Percentiles rank a stretch among this genome's conserved stretches.
phyloP scores from a whole-genome alignment of 2,329 filamentous ascomycete genomes.

The Sclerotinia trifoliorum region DNA sequence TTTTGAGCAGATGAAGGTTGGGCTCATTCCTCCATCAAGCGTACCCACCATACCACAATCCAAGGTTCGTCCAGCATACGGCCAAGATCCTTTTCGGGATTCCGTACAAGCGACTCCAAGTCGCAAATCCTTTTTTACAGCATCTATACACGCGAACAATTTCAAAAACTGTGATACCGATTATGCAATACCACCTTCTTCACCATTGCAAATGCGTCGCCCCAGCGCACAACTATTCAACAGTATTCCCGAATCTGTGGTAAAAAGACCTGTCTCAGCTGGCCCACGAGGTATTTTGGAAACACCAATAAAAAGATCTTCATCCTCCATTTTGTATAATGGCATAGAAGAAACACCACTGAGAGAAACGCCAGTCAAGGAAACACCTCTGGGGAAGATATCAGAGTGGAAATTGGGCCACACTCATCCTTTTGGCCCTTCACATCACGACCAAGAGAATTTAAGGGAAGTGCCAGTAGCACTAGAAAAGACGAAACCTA shows the following conservation, averaged over 20 bases:
- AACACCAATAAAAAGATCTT: conserved; percentile 34
- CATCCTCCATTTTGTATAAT: not conserved
- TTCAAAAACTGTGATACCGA: conserved; percentile 9
- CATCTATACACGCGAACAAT: not conserved
- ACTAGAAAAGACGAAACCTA: conserved; percentile 5
- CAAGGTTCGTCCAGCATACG: conserved; percentile 25
- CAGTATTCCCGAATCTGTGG: conserved; percentile 31
- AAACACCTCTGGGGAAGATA: conserved; percentile 25
- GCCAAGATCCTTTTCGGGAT: conserved; percentile 29
- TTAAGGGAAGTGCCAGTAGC: conserved; percentile 2
- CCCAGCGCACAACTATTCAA: conserved; percentile 36
- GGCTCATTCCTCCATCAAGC: conserved; percentile 34
- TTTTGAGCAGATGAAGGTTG: conserved; percentile 24
- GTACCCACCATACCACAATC: conserved; percentile 37
- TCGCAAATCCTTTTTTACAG: conserved; percentile 25
- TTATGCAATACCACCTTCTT: conserved; percentile 30
- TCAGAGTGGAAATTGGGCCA: conserved; percentile 24
- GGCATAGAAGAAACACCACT: conserved; percentile 20
- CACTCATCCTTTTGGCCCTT: conserved; percentile 27
- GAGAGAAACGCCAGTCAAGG: conserved; percentile 35
- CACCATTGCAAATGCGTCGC: conserved; percentile 33
- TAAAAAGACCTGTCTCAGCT: conserved; percentile 22
- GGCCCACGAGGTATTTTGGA: conserved; percentile 31
- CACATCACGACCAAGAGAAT: conserved; percentile 32
- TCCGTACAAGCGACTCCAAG: conserved; percentile 39